Conservation (phyloP, 164 flowering plant genomes). For the Protea cynaroides region DNA sequence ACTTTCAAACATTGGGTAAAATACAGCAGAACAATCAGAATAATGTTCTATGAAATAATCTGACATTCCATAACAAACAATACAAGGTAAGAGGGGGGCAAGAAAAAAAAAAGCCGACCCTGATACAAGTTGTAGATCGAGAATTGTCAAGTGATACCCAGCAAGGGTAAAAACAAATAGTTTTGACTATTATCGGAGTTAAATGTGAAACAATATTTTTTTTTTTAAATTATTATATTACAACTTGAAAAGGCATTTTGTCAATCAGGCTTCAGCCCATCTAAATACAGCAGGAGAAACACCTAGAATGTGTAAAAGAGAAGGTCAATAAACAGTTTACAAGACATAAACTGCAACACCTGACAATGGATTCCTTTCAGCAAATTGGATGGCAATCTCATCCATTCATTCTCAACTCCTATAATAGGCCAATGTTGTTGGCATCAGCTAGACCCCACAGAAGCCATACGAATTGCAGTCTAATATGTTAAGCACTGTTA, state of each 20-base stretch:
- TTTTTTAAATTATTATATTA: slow-evolving; percentile 31
- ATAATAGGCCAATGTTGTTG: slow-evolving; percentile 36
- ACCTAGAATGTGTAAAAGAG: slow-evolving; percentile 17
- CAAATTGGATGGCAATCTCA: slow-evolving; percentile 26
- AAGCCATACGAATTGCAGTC: slow-evolving; percentile 32
- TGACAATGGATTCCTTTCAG: slow-evolving; percentile 32
- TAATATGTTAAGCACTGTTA: slow-evolving; percentile 38
- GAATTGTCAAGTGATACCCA: slow-evolving; percentile 7
- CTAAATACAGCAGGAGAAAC: slow-evolving; percentile 25
- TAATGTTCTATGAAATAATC: not conserved
- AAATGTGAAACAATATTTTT: slow-evolving; percentile 36
- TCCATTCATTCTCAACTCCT: slow-evolving; percentile 31
- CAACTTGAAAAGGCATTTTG: slow-evolving; percentile 27
- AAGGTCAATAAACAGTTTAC: slow-evolving; percentile 43
- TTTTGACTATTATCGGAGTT: slow-evolving; percentile 27
- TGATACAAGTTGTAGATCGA: slow-evolving; percentile 6
- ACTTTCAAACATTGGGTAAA: not conserved
- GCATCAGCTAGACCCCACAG: slow-evolving; percentile 29
- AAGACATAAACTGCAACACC: slow-evolving; percentile 38
- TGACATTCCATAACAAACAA: slow-evolving; percentile 1
- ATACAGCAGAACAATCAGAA: slow-evolving; percentile 1
- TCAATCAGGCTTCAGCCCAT: slow-evolving; percentile 25
- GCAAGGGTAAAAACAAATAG: slow-evolving; percentile 6
- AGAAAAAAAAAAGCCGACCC: not conserved
- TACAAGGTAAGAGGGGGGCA: not conserved